A percentile compares a stretch with the other conserved stretches of the same genome.
These are phyloP conservation scores for Mortierella sp. DNA, from an alignment of 371 early-diverging fungal species.

Conservation along the genomic window DNA sequence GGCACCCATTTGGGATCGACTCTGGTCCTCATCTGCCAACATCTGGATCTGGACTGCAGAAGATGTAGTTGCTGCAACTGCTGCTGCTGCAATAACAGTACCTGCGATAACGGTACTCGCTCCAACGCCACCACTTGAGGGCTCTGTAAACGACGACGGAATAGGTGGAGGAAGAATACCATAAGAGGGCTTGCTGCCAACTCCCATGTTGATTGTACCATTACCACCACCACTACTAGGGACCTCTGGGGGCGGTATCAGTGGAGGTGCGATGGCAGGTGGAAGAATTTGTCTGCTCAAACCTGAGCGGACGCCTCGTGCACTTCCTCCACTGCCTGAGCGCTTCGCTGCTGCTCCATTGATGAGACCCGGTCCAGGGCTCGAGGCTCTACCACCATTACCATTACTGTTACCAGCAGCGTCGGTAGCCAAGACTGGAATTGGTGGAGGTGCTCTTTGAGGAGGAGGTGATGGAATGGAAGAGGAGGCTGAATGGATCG, in stretches of 20 bases:
- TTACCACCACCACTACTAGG: too few species aligned
- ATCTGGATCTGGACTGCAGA: slow-evolving; percentile 49
- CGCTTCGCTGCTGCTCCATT: slow-evolving; percentile 33
- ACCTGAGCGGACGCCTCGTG: slow-evolving; percentile 46
- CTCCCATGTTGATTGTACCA: neutral
- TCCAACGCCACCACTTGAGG: neutral
- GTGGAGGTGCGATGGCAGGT: slow-evolving; percentile 27
- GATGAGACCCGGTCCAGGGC: slow-evolving; percentile 18
- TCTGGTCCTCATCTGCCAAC: slow-evolving; percentile 47
- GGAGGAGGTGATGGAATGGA: slow-evolving; percentile 43
- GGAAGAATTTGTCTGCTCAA: slow-evolving; percentile 49
- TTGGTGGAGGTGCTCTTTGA: slow-evolving; percentile 46
- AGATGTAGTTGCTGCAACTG: slow-evolving; percentile 8
- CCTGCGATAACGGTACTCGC: neutral
- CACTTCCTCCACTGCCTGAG: slow-evolving; percentile 43
- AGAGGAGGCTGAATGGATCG: slow-evolving; percentile 21
- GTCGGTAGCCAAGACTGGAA: slow-evolving; percentile 29
- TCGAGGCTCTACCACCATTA: neutral
- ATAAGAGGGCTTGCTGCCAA: slow-evolving; percentile 33
- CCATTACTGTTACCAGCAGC: too few species aligned
- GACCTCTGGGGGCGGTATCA: slow-evolving; percentile 20
- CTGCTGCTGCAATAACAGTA: neutral
- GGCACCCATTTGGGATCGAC: slow-evolving; percentile 46
- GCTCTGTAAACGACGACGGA: slow-evolving; percentile 30
- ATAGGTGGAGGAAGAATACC: slow-evolving; percentile 51